These are phyloP conservation scores for Entomortierella chlamydospora DNA, from an alignment of 192 early-diverging fungal species.

Conservation along the genomic window DNA sequence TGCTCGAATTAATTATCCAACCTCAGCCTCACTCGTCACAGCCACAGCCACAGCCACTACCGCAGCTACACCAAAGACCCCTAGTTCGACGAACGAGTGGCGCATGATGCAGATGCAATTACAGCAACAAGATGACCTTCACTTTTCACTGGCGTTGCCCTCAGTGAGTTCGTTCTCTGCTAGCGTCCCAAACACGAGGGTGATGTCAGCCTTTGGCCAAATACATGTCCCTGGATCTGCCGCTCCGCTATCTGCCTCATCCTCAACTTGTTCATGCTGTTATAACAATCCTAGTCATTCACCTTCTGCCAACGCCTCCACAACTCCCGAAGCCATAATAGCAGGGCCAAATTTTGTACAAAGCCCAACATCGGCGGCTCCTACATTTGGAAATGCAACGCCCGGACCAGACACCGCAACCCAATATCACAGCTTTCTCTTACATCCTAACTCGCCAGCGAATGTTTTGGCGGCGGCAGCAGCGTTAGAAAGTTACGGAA, in stretches of 20 bases:
- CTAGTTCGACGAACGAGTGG: constrained; percentile 36
- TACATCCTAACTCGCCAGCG: not conserved
- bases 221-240: not conserved
- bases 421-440: constrained; percentile 6
- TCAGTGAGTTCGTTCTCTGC: constrained; percentile 10
- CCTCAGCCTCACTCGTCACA: constrained; percentile 1
- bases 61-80: constrained; percentile 15
- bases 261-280: constrained; percentile 5
- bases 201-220: not conserved
- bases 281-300: not conserved
- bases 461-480: not conserved
- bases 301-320: not conserved
- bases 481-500: not conserved
- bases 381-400: not conserved
- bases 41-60: not conserved
- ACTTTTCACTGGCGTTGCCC: constrained; percentile 16
- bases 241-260: not conserved
- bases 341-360: not conserved
- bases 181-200: not conserved
- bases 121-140: constrained; percentile 44
- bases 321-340: not conserved
- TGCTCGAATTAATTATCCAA: constrained; percentile 4
- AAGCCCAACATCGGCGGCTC: not conserved
- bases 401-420: not conserved
- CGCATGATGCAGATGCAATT: constrained; percentile 49